Evolutionary conservation across 73 alveolate genomes (phyloP).

Genomic region (Tetrahymena elliotti): DNA sequence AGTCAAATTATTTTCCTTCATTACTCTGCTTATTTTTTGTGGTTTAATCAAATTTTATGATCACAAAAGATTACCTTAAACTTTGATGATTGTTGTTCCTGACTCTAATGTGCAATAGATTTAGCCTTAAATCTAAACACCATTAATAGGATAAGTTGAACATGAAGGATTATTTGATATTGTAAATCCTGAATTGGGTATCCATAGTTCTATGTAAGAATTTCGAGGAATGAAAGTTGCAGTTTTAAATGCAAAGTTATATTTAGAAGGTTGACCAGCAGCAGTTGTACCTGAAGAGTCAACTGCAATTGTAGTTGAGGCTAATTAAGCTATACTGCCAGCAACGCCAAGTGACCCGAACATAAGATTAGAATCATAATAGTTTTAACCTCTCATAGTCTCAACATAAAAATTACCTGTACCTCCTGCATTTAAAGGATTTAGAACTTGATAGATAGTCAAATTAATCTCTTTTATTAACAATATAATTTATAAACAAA

Average conservation of each 20-base stretch:
- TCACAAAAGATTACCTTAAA: background rate
- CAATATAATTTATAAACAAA: background rate
- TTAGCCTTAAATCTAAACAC: slow-evolving; percentile 7
- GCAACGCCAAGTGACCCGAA: slow-evolving; percentile 29
- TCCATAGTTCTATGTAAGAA: slow-evolving; percentile 11
- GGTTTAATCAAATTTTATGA: too few species aligned
- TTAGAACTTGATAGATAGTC: slow-evolving; percentile 5
- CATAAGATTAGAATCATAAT: slow-evolving; percentile 24
- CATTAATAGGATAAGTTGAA: slow-evolving; percentile 24
- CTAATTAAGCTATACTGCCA: slow-evolving; percentile 1
- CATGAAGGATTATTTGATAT: slow-evolving; percentile 34
- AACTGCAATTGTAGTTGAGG: slow-evolving; percentile 11
- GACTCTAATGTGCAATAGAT: background rate
- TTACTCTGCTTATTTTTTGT: too few species aligned
- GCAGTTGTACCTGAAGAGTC: slow-evolving; percentile 15
- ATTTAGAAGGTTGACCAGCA: slow-evolving; percentile 24
- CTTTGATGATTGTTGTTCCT: background rate
- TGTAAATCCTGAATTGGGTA: slow-evolving; percentile 10
- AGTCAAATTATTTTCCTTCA: too few species aligned
- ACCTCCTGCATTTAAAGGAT: slow-evolving; percentile 38
- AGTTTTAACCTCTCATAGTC: slow-evolving; percentile 21
- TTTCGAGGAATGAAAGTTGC: slow-evolving; percentile 14
- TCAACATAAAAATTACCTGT: slow-evolving; percentile 35
- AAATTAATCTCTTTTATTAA: slow-evolving; percentile 4
- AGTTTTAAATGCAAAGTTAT: slow-evolving; percentile 38